phyloP scores from a whole-genome alignment of 768 basidiomycete species.

The Tephrocybe sp. region DNA sequence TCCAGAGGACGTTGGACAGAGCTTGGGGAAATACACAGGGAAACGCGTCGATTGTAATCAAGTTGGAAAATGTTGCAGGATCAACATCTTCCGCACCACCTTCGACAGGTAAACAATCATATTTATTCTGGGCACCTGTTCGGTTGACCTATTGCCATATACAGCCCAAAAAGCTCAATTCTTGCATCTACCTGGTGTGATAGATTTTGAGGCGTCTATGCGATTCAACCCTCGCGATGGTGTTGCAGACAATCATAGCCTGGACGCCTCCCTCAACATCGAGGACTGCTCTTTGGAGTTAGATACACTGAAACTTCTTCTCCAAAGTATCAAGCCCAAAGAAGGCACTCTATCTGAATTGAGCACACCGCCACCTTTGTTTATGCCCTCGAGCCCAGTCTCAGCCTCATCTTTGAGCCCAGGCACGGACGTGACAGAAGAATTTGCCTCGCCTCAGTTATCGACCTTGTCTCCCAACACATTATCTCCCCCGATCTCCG shows the following conservation, averaged over 20 bases:
- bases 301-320: constrained; percentile 37
- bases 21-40: constrained; percentile 67
- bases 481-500: constrained; percentile 5
- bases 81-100: constrained; percentile 23
- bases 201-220: constrained; percentile 45
- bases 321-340: constrained; percentile 21
- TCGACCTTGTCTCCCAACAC: constrained; percentile 9
- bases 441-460: constrained; percentile 9
- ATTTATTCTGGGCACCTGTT: neutral
- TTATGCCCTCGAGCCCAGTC: neutral
- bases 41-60: constrained; percentile 49
- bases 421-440: constrained; percentile 6
- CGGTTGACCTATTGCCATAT: neutral
- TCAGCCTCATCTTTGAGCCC: constrained; percentile 7
- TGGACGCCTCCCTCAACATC: constrained; percentile 43
- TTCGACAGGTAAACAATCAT: constrained; percentile 31
- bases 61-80: constrained; percentile 45
- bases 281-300: constrained; percentile 47
- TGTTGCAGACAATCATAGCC: constrained; percentile 49
- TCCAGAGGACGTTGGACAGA: constrained; percentile 63
- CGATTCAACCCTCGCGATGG: constrained; percentile 60
- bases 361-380: neutral
- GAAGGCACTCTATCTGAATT: neutral
- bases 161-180: constrained; percentile 34
- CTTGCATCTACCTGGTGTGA: constrained; percentile 42